Evolutionary conservation across 345 rosid genomes (phyloP).

Genomic region (Firmiana major): DNA sequence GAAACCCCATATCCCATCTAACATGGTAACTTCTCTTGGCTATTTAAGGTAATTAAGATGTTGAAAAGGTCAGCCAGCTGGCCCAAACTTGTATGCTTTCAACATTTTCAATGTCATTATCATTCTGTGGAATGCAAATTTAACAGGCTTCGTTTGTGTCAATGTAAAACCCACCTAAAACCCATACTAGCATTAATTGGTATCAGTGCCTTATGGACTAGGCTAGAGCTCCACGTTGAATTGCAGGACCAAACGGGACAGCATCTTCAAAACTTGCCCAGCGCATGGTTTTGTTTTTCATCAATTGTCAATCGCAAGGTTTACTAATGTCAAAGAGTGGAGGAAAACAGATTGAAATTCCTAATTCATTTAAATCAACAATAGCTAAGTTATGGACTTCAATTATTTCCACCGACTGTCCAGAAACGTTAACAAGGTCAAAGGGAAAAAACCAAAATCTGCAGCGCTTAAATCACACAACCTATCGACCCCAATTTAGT

Average conservation of each 20-base stretch:
- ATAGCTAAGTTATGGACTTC: neutral
- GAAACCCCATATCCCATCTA: too few species aligned
- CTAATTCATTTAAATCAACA: neutral
- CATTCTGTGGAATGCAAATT: neutral
- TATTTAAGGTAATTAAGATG: neutral
- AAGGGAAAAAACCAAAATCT: neutral
- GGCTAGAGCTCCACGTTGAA: neutral
- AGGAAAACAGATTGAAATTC: neutral
- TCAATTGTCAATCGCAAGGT: neutral
- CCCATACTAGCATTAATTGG: neutral
- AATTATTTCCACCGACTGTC: neutral
- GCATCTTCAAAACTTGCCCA: neutral
- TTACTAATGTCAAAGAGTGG: neutral
- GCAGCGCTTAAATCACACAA: neutral
- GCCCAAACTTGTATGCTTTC: neutral
- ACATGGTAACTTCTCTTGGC: too few species aligned
- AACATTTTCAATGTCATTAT: too few species aligned
- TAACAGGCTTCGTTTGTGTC: neutral
- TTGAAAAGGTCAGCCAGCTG: neutral
- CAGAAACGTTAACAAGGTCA: neutral
- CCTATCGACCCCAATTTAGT: too few species aligned
- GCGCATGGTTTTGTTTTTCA: neutral
- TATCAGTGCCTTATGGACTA: neutral
- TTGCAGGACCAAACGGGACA: neutral
- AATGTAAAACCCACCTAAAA: neutral